Evolutionary conservation across 2,329 filamentous ascomycete species (phyloP).

Genomic region (Colletotrichum zoysiae): DNA sequence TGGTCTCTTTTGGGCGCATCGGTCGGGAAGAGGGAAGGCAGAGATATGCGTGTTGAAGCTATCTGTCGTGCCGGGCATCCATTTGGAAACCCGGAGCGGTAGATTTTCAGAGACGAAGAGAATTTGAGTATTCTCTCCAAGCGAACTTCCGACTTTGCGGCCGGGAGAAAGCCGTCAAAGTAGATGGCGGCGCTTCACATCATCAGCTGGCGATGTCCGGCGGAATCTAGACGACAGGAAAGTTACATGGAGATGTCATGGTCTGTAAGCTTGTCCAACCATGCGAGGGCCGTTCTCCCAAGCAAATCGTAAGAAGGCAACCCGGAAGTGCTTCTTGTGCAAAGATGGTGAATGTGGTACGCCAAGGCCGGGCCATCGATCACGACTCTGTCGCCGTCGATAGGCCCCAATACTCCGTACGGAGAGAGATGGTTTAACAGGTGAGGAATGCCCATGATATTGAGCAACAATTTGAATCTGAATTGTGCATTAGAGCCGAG

Average conservation of each 20-base stretch:
- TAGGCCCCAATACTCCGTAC: slow-evolving; percentile 58
- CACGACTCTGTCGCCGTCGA: slow-evolving; percentile 60
- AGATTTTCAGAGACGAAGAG: slow-evolving; percentile 67
- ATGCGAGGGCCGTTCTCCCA: slow-evolving; percentile 68
- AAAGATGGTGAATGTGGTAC: slow-evolving; percentile 75
- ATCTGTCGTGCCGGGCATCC: slow-evolving; percentile 46
- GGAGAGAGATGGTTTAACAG: slow-evolving; percentile 66
- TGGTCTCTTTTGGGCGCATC: slow-evolving; percentile 48
- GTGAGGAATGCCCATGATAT: slow-evolving; percentile 70
- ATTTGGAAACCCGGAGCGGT: slow-evolving; percentile 50
- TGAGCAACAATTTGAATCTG: background rate
- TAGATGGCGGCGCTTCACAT: slow-evolving; percentile 74
- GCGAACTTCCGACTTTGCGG: slow-evolving; percentile 72
- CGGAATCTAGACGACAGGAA: slow-evolving; percentile 20
- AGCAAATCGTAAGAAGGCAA: slow-evolving; percentile 75
- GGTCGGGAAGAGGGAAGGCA: slow-evolving; percentile 46
- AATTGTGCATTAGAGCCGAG: background rate
- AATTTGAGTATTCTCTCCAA: slow-evolving; percentile 70
- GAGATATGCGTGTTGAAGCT: slow-evolving; percentile 19
- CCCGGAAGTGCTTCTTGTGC: slow-evolving; percentile 63
- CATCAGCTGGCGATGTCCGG: slow-evolving; percentile 8
- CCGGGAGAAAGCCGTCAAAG: slow-evolving; percentile 87
- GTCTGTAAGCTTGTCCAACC: slow-evolving; percentile 70
- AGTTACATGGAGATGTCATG: slow-evolving; percentile 73
- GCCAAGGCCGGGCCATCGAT: slow-evolving; percentile 87